Conservation (phyloP, 2,329 filamentous ascomycete genomes). For the Colletotrichum lindemuthianum region DNA sequence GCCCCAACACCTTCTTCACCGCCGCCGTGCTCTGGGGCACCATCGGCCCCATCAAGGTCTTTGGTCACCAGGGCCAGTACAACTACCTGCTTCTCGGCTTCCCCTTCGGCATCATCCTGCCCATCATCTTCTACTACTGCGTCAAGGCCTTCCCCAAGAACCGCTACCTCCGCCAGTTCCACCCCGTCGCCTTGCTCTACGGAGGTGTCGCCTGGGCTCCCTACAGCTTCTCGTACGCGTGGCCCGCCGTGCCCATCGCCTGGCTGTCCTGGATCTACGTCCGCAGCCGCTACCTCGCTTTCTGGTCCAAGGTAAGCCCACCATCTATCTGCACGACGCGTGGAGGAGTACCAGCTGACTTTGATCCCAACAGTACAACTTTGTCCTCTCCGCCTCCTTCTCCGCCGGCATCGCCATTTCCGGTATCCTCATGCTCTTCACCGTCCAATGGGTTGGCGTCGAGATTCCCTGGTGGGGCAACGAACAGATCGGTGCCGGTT, state of each 20-base stretch:
- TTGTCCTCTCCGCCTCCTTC: constrained; percentile 46
- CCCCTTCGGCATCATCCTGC: constrained; percentile 57
- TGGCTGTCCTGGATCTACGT: constrained; percentile 41
- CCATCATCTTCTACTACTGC: constrained; percentile 54
- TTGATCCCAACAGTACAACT: constrained; percentile 48
- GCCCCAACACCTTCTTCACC: constrained; percentile 66
- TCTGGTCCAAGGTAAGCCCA: constrained; percentile 53
- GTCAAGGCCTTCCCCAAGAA: constrained; percentile 52
- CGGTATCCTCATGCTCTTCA: constrained; percentile 46
- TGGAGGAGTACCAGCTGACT: constrained; percentile 13
- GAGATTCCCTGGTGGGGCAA: constrained; percentile 46
- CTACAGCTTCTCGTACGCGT: constrained; percentile 47
- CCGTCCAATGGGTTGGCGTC: constrained; percentile 40
- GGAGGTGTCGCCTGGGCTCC: constrained; percentile 58
- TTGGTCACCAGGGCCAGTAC: constrained; percentile 59
- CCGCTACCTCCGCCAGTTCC: constrained; percentile 51
- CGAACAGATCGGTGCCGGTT: constrained; percentile 36
- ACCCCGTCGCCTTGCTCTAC: constrained; percentile 59
- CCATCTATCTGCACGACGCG: background rate
- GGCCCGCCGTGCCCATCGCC: constrained; percentile 38
- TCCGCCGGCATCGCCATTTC: constrained; percentile 45
- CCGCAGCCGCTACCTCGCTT: constrained; percentile 47
- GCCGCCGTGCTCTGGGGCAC: constrained; percentile 66
- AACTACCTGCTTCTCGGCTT: constrained; percentile 60
- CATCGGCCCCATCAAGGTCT: constrained; percentile 61